Conservation (phyloP, 108 stramenopile genomes). For the Epithemia pelagica region DNA sequence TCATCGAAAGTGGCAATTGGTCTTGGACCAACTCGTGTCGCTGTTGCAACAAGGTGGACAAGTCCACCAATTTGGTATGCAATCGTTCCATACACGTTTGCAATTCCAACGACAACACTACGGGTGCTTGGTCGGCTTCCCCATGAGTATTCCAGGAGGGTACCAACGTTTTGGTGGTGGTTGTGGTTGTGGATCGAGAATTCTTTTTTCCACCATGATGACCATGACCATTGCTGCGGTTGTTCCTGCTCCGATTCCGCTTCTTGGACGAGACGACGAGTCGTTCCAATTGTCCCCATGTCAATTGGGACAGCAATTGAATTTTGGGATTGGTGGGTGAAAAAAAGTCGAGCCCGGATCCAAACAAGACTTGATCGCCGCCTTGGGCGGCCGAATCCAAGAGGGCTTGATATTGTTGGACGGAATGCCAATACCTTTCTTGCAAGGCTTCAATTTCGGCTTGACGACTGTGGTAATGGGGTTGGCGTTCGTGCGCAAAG, state of each 20-base stretch:
- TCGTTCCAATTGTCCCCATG: neutral
- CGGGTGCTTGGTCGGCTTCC: slow-evolving; percentile 23
- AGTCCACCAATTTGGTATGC: slow-evolving; percentile 22
- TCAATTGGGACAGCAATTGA: slow-evolving; percentile 15
- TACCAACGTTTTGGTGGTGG: too few species aligned
- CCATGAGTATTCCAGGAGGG: too few species aligned
- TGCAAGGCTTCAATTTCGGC: slow-evolving; percentile 32
- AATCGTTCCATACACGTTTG: slow-evolving; percentile 23
- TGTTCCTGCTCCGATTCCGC: neutral
- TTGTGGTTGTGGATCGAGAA: too few species aligned
- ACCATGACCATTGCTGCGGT: neutral
- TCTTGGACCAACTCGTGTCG: slow-evolving; percentile 21
- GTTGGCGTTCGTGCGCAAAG: slow-evolving; percentile 30
- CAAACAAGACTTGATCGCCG: slow-evolving; percentile 25
- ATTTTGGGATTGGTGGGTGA: slow-evolving; percentile 26
- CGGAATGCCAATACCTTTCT: slow-evolving; percentile 18
- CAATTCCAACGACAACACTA: neutral
- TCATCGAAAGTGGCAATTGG: slow-evolving; percentile 9
- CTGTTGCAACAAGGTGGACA: slow-evolving; percentile 26
- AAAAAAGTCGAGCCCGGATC: slow-evolving; percentile 18
- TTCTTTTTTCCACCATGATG: neutral
- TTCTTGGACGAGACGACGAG: neutral
- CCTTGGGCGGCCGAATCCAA: slow-evolving; percentile 33
- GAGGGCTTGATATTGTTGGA: slow-evolving; percentile 26
- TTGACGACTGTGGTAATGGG: slow-evolving; percentile 19